Conservation (phyloP, 176 grass and related monocot genomes). For the sorghum (Sorghum bicolor) region Sorghum_bicolor_NCBIv3 NC_012879.2:9576501-9577000, state of each 20-base stretch:
- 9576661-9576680: slow-evolving; percentile 24
- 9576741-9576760: neutral
- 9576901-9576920: neutral
- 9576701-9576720: neutral
- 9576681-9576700: neutral
- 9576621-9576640: neutral
- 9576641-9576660: neutral
- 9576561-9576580: neutral
- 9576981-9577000: too few relatives aligned
- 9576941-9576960: neutral
- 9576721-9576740: slow-evolving; percentile 28
- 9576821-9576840: neutral
- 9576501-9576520: neutral
- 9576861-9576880: too few relatives aligned
- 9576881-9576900: neutral
- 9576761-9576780: neutral
- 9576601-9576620: neutral
- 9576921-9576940: neutral
- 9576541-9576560: neutral
- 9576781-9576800: neutral
- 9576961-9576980: neutral
- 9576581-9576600: neutral
- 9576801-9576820: neutral
- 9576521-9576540: neutral
- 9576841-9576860: neutral